Evolutionary conservation across 1,284 basidiomycete species (phyloP), one percentile per base, ranked within the genome.

Genomic region (Cutaneotrichosporon sp.): DNA sequence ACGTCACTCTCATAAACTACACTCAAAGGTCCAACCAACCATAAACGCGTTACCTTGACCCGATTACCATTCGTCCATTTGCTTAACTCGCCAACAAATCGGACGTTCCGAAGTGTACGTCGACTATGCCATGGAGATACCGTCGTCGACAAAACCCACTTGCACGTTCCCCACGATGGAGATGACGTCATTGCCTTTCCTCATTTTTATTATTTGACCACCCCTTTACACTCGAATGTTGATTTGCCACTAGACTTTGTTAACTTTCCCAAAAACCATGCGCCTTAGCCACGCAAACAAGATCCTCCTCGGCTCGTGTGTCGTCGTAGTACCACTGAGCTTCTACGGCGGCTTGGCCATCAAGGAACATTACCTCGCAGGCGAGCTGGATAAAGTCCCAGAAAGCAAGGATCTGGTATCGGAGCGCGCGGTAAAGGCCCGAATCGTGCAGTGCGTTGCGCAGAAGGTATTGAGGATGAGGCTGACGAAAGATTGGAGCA

Each of bases 271-370:
- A 50, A 21, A 4, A n/a, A 60, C 30, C 46, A 75, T 75, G 73
- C 65, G 68, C 42, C 58, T 73, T 22, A 61, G 70, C 22, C 65
- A 69, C 59, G 72, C 70, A 11, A 76, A 73, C 63, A 76, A 73
- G 65, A 74, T 75, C 58, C 66, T 76, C 31, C 65, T 76, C 31
- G 72, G 58, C 1, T 69, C 70, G 5, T 73, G 71, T 36, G 58
- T 72, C 6, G 67, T 73, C 10, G 75, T 74, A 36, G 69, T 74
- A 2, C 76, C 76, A 8, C 34, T 73, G 2, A 73, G 72, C 5
- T 68, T 73, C 66, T 75, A 75, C 64, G 72, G 66, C 55, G 73
- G 73, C 30, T 40, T 72, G 8, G 69, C 69, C 1, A 65, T 75
- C 62, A 75, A 73, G 60, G 71, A 73, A 56, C 67, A 68, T 30